A percentile compares a stretch with the other conserved stretches of the same genome.
These are phyloP conservation scores for Ceratobasidium theobromae DNA, from an alignment of 1,284 basidiomycete genomes.

Conservation along the genomic window DNA sequence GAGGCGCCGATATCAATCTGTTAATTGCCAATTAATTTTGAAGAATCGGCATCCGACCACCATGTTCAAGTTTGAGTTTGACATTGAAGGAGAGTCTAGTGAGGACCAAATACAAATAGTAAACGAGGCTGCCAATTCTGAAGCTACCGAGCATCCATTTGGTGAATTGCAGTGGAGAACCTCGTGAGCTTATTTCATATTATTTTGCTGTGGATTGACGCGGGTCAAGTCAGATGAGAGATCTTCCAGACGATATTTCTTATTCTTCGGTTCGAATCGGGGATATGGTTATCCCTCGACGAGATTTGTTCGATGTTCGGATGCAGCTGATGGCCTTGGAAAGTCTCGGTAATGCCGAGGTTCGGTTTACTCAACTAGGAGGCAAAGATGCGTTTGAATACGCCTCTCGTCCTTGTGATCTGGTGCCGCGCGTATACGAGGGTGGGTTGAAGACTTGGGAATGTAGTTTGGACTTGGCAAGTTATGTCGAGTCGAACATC, in stretches of 20 bases:
- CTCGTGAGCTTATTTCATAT: constrained; percentile 1
- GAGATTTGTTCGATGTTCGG: constrained; percentile 92
- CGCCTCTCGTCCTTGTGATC: constrained; percentile 81
- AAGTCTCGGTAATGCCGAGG: constrained; percentile 7
- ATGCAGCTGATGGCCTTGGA: constrained; percentile 76
- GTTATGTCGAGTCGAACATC: constrained; percentile 45
- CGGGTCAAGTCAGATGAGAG: constrained; percentile 38
- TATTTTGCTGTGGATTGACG: not conserved
- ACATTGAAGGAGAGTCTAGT: constrained; percentile 39
- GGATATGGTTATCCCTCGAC: constrained; percentile 58
- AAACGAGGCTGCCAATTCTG: too few relatives aligned
- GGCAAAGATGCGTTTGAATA: constrained; percentile 47
- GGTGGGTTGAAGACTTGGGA: constrained; percentile 99
- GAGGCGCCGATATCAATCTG: not conserved
- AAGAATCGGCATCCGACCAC: constrained; percentile 31
- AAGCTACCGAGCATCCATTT: not conserved
- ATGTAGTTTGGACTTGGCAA: constrained; percentile 85
- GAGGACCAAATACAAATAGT: not conserved
- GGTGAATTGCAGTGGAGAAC: not conserved
- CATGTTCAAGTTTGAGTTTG: constrained; percentile 50
- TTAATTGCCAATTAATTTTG: constrained; percentile 23
- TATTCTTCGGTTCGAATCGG: constrained; percentile 39
- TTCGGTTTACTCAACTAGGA: constrained; percentile 13
- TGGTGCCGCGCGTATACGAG: constrained; percentile 92
- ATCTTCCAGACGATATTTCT: constrained; percentile 43